A percentile compares a stretch with the other conserved stretches of the same genome.
phyloP scores from a whole-genome alignment of 805 yeast genomes.

The Debaryomyces prosopidis region DNA sequence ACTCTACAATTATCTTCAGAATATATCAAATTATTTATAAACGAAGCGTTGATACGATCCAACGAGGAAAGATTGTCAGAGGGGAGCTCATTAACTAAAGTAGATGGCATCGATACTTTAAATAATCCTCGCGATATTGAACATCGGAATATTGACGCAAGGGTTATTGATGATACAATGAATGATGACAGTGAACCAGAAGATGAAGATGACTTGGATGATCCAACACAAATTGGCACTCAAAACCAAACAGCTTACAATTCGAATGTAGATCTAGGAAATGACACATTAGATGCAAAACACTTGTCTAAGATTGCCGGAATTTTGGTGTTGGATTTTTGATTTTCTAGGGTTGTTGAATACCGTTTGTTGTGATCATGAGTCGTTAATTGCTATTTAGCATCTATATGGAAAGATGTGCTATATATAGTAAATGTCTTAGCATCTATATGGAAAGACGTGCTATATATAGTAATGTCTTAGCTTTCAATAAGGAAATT shows the following conservation, averaged over 20 bases:
- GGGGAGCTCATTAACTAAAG: constrained; percentile 19
- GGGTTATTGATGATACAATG: neutral
- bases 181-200: constrained; percentile 15
- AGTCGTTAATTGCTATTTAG: neutral
- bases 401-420: neutral
- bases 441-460: too few species aligned
- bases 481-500: neutral
- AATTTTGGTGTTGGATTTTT: constrained; percentile 56
- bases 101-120: constrained; percentile 36
- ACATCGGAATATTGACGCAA: constrained; percentile 3
- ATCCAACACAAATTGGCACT: constrained; percentile 17
- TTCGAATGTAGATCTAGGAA: constrained; percentile 12
- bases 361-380: neutral
- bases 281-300: constrained; percentile 48
- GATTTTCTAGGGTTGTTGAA: neutral
- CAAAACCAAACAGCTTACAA: constrained; percentile 15
- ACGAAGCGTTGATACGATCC: constrained; percentile 59
- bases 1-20: constrained; percentile 53
- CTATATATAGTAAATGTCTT: neutral
- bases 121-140: neutral
- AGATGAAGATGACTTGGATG: constrained; percentile 15
- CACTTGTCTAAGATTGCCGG: constrained; percentile 60
- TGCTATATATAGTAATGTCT: neutral
- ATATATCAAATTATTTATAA: constrained; percentile 55
- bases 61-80: constrained; percentile 49